Evolutionary conservation across 352 stramenopile genomes (phyloP).

Genomic region (Pythium dissotocum): DNA sequence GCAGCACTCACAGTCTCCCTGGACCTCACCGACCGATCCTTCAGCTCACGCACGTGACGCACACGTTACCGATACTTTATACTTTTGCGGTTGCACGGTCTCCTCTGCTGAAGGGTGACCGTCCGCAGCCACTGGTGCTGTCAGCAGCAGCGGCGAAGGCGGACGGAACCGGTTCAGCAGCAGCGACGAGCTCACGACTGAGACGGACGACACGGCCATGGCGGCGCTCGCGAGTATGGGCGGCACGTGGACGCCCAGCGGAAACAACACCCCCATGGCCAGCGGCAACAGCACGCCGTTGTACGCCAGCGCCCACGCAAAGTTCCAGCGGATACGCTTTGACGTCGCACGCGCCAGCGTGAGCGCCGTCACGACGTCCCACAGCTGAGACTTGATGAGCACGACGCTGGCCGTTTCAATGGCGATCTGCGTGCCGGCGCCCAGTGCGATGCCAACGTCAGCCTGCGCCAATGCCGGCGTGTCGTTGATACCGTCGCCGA

Average conservation of each 20-base stretch:
- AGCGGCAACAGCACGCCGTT: conserved; percentile 74
- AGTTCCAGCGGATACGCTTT: conserved; percentile 75
- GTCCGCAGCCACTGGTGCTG: too few relatives aligned
- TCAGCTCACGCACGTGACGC: too few relatives aligned
- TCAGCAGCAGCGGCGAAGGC: background rate
- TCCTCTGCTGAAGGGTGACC: too few relatives aligned
- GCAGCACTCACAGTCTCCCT: too few relatives aligned
- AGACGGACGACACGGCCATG: conserved; percentile 45
- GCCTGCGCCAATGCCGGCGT: conserved; percentile 39
- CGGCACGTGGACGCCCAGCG: conserved; percentile 71
- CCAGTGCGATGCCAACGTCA: conserved; percentile 90
- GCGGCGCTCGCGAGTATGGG: conserved; percentile 56
- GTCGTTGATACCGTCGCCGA: conserved; percentile 3
- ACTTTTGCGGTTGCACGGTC: too few relatives aligned
- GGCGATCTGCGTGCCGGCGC: conserved; percentile 85
- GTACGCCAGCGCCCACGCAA: conserved; percentile 80
- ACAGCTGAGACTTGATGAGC: conserved; percentile 34
- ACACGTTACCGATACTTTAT: too few relatives aligned
- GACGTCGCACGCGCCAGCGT: conserved; percentile 47
- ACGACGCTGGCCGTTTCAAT: conserved; percentile 80
- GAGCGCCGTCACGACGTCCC: background rate
- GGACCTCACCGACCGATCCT: background rate
- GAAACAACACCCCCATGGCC: conserved; percentile 73
- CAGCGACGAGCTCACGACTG: conserved; percentile 74
- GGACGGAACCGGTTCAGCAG: conserved; percentile 31